Conservation (phyloP, 441 rosid genomes). For the Aleurites moluccanus region DNA sequence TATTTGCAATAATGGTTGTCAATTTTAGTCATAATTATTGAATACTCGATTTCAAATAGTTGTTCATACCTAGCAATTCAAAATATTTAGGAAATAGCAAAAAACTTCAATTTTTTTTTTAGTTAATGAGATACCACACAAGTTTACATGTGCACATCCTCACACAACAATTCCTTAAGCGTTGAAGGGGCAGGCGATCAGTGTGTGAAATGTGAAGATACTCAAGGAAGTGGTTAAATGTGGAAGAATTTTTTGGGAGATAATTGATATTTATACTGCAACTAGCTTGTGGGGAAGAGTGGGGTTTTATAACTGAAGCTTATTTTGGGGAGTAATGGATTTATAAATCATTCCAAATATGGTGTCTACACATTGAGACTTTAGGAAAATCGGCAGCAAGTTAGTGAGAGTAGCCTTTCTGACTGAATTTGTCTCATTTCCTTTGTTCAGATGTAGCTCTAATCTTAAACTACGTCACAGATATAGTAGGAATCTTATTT, state of each 20-base stretch:
- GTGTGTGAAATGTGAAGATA: slow-evolving; percentile 5
- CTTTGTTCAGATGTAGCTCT: neutral
- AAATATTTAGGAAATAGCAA: neutral
- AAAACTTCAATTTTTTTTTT: neutral
- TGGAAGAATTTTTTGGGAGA: neutral
- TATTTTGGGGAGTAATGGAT: neutral
- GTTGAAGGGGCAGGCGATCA: neutral
- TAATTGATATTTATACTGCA: neutral
- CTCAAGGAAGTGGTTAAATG: neutral
- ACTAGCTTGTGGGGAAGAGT: neutral
- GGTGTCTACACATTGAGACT: neutral
- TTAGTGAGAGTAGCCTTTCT: slow-evolving; percentile 2
- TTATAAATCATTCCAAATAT: neutral
- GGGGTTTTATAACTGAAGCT: neutral
- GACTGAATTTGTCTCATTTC: neutral
- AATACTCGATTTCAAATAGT: neutral
- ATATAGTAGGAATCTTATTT: neutral
- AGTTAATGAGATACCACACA: neutral
- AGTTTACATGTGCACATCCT: neutral
- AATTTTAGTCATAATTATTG: neutral
- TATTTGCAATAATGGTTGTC: neutral
- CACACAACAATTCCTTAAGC: neutral
- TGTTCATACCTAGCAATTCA: neutral
- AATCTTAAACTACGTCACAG: neutral
- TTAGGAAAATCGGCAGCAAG: neutral